phyloP scores from a whole-genome alignment of 2,329 filamentous ascomycete species.

The Penicillium sp. region DNA sequence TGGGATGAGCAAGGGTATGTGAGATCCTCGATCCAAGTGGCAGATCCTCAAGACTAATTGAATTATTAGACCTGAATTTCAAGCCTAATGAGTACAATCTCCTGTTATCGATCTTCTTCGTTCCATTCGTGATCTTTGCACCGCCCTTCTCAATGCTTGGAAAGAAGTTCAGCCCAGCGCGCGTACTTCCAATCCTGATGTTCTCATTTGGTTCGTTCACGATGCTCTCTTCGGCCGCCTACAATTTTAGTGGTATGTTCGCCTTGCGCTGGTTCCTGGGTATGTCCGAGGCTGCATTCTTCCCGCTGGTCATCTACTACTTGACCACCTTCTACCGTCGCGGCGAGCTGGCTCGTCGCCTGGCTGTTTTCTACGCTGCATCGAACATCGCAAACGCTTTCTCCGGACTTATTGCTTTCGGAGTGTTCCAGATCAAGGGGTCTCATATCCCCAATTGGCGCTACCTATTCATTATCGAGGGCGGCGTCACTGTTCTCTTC shows the following conservation, averaged over 20 bases:
- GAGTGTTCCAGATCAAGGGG: conserved; percentile 59
- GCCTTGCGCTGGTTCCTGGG: conserved; percentile 69
- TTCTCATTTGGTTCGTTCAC: conserved; percentile 66
- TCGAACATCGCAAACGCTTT: conserved; percentile 72
- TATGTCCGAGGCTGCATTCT: conserved; percentile 67
- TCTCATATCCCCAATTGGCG: conserved; percentile 52
- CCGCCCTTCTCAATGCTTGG: conserved; percentile 66
- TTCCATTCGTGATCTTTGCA: conserved; percentile 70
- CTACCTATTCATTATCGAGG: conserved; percentile 59
- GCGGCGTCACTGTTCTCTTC: conserved; percentile 59
- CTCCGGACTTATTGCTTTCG: conserved; percentile 59
- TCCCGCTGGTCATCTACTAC: conserved; percentile 67
- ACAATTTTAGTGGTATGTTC: conserved; percentile 66
- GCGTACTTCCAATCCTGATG: conserved; percentile 68
- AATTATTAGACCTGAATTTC: conserved; percentile 54
- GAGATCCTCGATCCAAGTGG: neutral
- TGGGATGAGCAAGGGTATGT: conserved; percentile 44
- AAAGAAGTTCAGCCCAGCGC: conserved; percentile 65
- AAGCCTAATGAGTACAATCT: conserved; percentile 66
- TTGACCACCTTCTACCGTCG: conserved; percentile 68
- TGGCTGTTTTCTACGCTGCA: conserved; percentile 74
- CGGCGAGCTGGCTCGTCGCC: conserved; percentile 66
- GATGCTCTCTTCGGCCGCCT: conserved; percentile 55
- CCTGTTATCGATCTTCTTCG: conserved; percentile 70
- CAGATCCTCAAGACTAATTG: neutral